A percentile compares a stretch with the other conserved stretches of the same genome.
Conservation (phyloP, 805 yeast genomes). For the Teunomyces stri region DNA sequence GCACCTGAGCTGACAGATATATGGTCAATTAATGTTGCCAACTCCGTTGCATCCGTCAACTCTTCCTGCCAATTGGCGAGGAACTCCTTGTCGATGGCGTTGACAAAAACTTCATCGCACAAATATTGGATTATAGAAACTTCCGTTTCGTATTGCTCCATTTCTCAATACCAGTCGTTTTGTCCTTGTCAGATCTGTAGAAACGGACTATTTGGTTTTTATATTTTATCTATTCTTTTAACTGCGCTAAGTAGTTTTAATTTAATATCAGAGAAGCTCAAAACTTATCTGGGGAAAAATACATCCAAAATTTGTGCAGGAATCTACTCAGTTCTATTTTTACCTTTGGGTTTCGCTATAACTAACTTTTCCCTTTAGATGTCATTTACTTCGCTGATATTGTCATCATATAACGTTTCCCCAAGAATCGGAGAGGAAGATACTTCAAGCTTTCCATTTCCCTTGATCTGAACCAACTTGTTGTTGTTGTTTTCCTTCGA, state of each 20-base stretch:
- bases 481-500: constrained; percentile 22
- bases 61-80: constrained; percentile 38
- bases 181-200: too few relatives aligned
- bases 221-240: not conserved
- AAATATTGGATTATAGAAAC: constrained; percentile 16
- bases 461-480: constrained; percentile 23
- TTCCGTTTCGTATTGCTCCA: not conserved
- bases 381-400: constrained; percentile 6
- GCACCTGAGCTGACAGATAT: constrained; percentile 16
- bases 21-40: constrained; percentile 21
- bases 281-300: constrained; percentile 1
- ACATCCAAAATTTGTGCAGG: not conserved
- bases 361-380: constrained; percentile 4
- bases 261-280: not conserved
- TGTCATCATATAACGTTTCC: not conserved
- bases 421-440: constrained; percentile 18
- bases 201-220: not conserved
- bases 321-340: not conserved
- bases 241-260: not conserved
- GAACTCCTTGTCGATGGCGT: constrained; percentile 26
- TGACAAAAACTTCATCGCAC: constrained; percentile 22
- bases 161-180: not conserved
- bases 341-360: not conserved
- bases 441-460: constrained; percentile 20
- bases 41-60: constrained; percentile 18